Evolutionary conservation across 176 grass and related monocot genomes (phyloP).

Genomic region (Ensete glaucum): DNA sequence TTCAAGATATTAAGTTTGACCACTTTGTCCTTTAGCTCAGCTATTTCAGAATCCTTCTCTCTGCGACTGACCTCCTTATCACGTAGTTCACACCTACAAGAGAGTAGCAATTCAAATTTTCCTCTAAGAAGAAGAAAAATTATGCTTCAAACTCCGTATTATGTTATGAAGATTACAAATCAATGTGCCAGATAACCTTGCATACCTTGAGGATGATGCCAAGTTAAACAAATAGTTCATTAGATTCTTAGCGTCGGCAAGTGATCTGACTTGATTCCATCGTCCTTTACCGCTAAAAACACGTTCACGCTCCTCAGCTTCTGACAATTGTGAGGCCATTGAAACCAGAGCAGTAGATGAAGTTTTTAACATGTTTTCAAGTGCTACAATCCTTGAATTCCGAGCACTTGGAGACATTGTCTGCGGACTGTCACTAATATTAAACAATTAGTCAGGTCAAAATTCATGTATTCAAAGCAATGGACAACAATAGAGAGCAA

Average conservation of each 20-base stretch:
- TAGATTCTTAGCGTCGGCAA: constrained; percentile 68
- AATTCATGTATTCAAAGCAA: background rate
- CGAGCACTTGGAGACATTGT: constrained; percentile 93
- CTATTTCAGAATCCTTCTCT: constrained; percentile 50
- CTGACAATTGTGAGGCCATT: constrained; percentile 87
- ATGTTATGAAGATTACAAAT: background rate
- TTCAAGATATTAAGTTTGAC: constrained; percentile 45
- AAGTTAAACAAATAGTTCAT: constrained; percentile 87
- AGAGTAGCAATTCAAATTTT: constrained; percentile 7
- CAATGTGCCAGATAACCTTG: background rate
- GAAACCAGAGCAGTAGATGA: constrained; percentile 73
- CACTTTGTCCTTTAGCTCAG: constrained; percentile 86
- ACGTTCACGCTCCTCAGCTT: constrained; percentile 79
- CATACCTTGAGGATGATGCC: constrained; percentile 65
- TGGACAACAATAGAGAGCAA: background rate
- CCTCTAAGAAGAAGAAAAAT: no score
- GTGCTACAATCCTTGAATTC: constrained; percentile 84
- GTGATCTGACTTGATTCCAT: constrained; percentile 77
- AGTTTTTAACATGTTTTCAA: constrained; percentile 83
- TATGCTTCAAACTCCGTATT: no score
- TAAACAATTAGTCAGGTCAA: background rate
- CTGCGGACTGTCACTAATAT: constrained; percentile 51
- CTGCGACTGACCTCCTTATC: constrained; percentile 52
- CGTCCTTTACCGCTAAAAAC: constrained; percentile 59
- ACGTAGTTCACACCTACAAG: constrained; percentile 52